Conservation (phyloP, 2,329 filamentous ascomycete genomes). For the Hymenoscyphus fructigenus region DNA sequence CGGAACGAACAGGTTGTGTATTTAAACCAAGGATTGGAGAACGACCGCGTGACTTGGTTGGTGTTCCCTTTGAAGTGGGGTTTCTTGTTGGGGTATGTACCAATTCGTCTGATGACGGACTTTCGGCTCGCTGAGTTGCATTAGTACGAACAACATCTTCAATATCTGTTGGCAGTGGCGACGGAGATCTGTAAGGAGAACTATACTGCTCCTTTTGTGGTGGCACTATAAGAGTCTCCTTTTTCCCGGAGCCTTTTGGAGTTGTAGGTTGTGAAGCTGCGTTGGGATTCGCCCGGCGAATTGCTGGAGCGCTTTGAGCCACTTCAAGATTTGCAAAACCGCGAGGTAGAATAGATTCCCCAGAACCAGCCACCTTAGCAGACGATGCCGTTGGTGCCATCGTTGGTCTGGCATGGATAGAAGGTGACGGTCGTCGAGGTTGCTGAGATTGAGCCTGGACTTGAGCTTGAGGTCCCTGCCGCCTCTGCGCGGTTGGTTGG, state of each 20-base stretch:
- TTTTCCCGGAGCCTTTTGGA: neutral
- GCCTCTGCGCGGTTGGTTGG: neutral
- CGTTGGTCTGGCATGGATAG: neutral
- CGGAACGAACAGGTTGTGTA: neutral
- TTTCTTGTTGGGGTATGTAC: neutral
- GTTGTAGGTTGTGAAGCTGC: neutral
- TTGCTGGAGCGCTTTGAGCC: neutral
- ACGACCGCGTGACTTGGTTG: neutral
- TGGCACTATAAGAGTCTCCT: neutral
- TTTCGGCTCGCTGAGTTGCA: constrained; percentile 1
- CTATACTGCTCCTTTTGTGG: neutral
- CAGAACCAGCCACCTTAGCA: neutral
- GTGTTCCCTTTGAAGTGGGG: neutral
- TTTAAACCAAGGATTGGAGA: neutral
- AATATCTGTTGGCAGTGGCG: neutral
- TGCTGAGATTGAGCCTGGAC: neutral
- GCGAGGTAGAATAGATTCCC: neutral
- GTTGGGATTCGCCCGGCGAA: neutral
- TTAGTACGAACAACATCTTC: neutral
- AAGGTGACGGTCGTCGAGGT: neutral
- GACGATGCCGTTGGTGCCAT: neutral
- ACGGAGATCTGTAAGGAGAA: constrained; percentile 4
- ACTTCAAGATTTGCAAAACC: neutral
- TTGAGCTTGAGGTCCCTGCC: neutral
- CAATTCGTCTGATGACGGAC: neutral